Percentiles rank a stretch among this genome's conserved stretches.
Evolutionary conservation across 805 yeast species (phyloP).

Genomic region (Kockiozyma suomiensis): DNA sequence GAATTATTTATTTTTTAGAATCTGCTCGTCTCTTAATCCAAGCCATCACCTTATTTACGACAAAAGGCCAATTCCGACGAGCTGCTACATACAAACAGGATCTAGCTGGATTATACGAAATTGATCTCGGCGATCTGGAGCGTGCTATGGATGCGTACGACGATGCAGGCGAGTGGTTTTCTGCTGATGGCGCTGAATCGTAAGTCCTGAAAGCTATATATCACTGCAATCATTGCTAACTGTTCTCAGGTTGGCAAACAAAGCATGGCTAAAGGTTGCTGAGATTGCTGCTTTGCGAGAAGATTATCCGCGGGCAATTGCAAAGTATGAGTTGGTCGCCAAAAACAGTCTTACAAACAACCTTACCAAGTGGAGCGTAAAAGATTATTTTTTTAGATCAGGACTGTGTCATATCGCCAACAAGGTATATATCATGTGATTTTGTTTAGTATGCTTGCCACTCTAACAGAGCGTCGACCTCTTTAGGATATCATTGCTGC

Average conservation of each 20-base stretch:
- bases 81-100: slow-evolving; percentile 95
- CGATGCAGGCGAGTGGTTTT: slow-evolving; percentile 95
- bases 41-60: slow-evolving; percentile 82
- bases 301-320: slow-evolving; percentile 75
- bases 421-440: slow-evolving; percentile 40
- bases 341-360: slow-evolving; percentile 72
- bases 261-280: slow-evolving; percentile 86
- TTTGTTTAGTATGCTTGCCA: too few relatives aligned
- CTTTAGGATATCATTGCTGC: slow-evolving; percentile 77
- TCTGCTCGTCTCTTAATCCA: slow-evolving; percentile 75
- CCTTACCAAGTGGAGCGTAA: slow-evolving; percentile 85
- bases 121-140: slow-evolving; percentile 63
- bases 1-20: slow-evolving; percentile 42
- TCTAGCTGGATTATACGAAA: slow-evolving; percentile 83
- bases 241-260: slow-evolving; percentile 59
- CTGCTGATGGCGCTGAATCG: slow-evolving; percentile 91
- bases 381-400: slow-evolving; percentile 86
- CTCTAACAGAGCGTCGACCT: background rate
- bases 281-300: slow-evolving; percentile 79
- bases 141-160: slow-evolving; percentile 80
- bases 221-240: background rate
- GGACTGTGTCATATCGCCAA: slow-evolving; percentile 81
- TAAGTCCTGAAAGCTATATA: slow-evolving; percentile 21
- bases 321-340: slow-evolving; percentile 75
- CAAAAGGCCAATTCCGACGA: slow-evolving; percentile 91